Conservation (phyloP, 345 rosid genomes). For the Rhizophora apiculata region DNA sequence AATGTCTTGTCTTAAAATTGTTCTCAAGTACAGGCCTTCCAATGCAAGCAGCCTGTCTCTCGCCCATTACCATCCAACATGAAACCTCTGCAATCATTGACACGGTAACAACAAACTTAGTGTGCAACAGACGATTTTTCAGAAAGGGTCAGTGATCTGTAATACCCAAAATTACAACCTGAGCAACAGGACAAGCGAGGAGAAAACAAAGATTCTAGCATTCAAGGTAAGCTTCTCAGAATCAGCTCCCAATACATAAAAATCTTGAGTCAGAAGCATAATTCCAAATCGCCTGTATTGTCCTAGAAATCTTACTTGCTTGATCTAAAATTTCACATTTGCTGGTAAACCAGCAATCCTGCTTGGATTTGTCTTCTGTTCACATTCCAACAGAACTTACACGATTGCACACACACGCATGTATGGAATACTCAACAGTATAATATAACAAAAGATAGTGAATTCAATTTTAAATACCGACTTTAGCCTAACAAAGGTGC, state of each 20-base stretch:
- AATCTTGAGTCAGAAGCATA: neutral
- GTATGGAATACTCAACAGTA: too few species aligned
- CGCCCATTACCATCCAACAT: slow-evolving; percentile 89
- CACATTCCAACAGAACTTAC: too few species aligned
- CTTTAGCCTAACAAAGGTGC: too few species aligned
- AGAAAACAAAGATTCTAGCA: too few species aligned
- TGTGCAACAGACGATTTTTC: neutral
- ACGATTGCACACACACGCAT: too few species aligned
- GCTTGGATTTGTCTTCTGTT: too few species aligned
- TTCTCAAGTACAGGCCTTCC: slow-evolving; percentile 65
- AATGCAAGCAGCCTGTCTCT: slow-evolving; percentile 71
- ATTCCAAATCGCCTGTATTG: neutral
- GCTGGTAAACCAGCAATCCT: neutral
- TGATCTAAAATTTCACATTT: neutral
- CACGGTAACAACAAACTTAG: neutral
- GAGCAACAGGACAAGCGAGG: too few species aligned
- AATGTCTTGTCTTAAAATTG: slow-evolving; percentile 82
- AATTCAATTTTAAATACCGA: too few species aligned
- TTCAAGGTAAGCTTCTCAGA: too few species aligned
- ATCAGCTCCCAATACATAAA: neutral
- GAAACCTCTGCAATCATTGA: slow-evolving; percentile 57
- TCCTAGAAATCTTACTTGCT: neutral
- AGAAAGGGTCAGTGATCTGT: neutral
- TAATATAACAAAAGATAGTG: too few species aligned
- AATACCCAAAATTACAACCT: too few species aligned